These are phyloP conservation scores for Diaporthe humulicola DNA, from an alignment of 2,329 filamentous ascomycete genomes.

Conservation along the genomic window DNA sequence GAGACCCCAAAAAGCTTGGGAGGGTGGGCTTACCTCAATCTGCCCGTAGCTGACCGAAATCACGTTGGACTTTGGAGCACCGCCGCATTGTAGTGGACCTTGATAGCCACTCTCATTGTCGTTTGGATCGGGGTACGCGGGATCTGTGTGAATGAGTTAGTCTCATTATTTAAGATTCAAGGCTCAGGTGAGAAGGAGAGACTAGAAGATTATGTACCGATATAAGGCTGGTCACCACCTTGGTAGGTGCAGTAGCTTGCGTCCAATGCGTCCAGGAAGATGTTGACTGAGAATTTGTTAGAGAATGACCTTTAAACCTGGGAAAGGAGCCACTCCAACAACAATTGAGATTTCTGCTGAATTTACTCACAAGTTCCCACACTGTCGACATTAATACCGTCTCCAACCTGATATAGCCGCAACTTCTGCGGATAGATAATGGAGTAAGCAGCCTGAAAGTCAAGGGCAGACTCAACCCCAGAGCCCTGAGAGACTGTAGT, in stretches of 20 bases:
- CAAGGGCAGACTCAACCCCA: constrained; percentile 53
- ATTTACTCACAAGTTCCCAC: constrained; percentile 23
- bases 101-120: constrained; percentile 58
- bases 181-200: no score
- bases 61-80: constrained; percentile 65
- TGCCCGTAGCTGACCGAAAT: constrained; percentile 70
- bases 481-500: constrained; percentile 40
- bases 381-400: constrained; percentile 51
- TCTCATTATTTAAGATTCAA: not conserved
- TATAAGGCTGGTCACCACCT: constrained; percentile 61
- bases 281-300: constrained; percentile 48
- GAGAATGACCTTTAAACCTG: not conserved
- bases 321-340: not conserved
- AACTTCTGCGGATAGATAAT: constrained; percentile 57
- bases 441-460: constrained; percentile 52
- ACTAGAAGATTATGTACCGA: constrained; percentile 42
- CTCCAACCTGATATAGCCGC: constrained; percentile 57
- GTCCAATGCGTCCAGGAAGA: constrained; percentile 63
- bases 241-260: constrained; percentile 63
- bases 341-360: not conserved
- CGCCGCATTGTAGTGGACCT: constrained; percentile 53
- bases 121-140: constrained; percentile 61
- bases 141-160: constrained; percentile 48
- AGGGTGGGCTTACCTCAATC: constrained; percentile 53
- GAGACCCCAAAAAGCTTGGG: no score